phyloP scores from a whole-genome alignment of 2,329 filamentous ascomycete species.

The Biscogniauxia sp. region DNA sequence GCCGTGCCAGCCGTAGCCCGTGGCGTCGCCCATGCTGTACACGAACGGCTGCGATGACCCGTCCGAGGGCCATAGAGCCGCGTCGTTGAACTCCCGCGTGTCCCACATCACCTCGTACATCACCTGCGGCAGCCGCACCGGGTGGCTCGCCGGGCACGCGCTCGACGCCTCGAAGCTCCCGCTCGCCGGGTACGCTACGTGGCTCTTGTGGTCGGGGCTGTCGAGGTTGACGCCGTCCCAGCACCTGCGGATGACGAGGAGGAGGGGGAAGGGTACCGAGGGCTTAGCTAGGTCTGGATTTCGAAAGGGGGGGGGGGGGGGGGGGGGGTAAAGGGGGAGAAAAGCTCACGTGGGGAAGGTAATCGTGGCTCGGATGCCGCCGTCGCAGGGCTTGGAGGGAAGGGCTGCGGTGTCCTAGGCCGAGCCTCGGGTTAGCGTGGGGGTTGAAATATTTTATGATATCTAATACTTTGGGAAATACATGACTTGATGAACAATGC shows the following conservation, averaged over 20 bases:
- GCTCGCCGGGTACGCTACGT: constrained; percentile 45
- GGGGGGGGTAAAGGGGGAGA: no score
- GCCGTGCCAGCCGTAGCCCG: constrained; percentile 34
- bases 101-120: constrained; percentile 28
- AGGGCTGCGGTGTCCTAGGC: constrained; percentile 15
- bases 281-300: neutral
- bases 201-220: constrained; percentile 34
- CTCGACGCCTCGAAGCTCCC: constrained; percentile 17
- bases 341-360: neutral
- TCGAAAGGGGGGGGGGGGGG: no score
- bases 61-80: constrained; percentile 27
- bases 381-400: constrained; percentile 15
- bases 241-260: constrained; percentile 18
- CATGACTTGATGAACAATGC: neutral
- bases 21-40: constrained; percentile 22
- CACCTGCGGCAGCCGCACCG: constrained; percentile 22
- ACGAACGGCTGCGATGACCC: constrained; percentile 22
- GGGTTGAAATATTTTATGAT: neutral
- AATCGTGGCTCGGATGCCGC: neutral
- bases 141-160: constrained; percentile 23
- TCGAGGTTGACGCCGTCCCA: constrained; percentile 26
- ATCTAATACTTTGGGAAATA: neutral
- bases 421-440: neutral
- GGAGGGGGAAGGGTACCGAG: neutral
- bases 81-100: constrained; percentile 20